Evolutionary conservation across 2,329 filamentous ascomycete species (phyloP), one percentile per base, ranked within the genome.

Genomic region (Fusarium sp.): DNA sequence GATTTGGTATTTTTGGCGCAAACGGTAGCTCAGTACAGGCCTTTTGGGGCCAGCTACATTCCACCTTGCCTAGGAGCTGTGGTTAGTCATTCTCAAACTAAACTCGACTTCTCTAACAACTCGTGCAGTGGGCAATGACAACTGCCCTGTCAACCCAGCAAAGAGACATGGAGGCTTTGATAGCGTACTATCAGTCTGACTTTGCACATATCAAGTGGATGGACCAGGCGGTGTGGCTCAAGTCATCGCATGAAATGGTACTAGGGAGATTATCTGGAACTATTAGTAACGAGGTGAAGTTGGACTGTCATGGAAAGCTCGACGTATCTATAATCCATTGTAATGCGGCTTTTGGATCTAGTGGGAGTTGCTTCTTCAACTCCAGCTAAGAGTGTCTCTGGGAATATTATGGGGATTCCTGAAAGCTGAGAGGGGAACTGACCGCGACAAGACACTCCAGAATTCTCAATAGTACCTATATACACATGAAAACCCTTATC

Each of bases 131-230:
- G 62, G 62, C 50, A 2, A 63, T 26, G 8, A 21, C 44, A 1
- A 42, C 54, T 23, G 23, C 23, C 2, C 37, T 56, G 9, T 3
- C 24, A 6, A 1, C 20, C 4, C 55, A 52, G 1, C 18, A 21
- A 6, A n/a, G 12, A 3, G 46, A 59, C 1, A 31, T 67, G 0
- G 20, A 31, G 7, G 4, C 4, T 1, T 6, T 67, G 15, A 31
- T 67, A 29, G 13, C 12, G 4, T 49, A 57, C 4, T 67, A 67
- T 11, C 63, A 67, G 24, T n/a, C n/a, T 0, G 63, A 66, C 8
- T 67, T 44, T 12, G 31, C 41, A 3, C 49, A 50, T 1, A 29
- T 43, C 5, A 53, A 35, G 2, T 67, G 61, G 61, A 60, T 66
- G 33, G 56, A 61, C 6, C 43, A 39, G 8, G 63, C 63, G 6